Conservation (phyloP, 148 eudicot genomes). For the Vaccinium myrtillus region DNA sequence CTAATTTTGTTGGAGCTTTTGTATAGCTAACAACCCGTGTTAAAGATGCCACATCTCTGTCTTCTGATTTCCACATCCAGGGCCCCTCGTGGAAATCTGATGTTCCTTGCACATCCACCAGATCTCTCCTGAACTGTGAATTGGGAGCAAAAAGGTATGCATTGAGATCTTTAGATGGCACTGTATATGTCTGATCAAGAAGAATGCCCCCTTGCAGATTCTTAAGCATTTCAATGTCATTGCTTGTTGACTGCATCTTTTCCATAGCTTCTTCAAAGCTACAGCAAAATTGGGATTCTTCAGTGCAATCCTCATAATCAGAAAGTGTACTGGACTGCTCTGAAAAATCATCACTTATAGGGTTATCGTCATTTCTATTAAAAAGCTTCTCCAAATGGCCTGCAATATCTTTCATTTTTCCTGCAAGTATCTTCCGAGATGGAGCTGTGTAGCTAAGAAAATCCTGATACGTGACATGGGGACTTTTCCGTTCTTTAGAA, state of each 20-base stretch:
- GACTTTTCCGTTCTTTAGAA: slow-evolving; percentile 34
- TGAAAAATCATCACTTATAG: slow-evolving; percentile 52
- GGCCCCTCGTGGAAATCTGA: slow-evolving; percentile 64
- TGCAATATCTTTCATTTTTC: slow-evolving; percentile 61
- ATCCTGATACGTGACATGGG: slow-evolving; percentile 27
- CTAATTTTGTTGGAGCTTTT: slow-evolving; percentile 62
- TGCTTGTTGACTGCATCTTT: slow-evolving; percentile 44
- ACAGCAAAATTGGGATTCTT: slow-evolving; percentile 35
- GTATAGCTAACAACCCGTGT: slow-evolving; percentile 65
- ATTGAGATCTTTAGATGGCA: slow-evolving; percentile 65
- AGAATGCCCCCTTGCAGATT: slow-evolving; percentile 73
- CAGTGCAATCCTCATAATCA: slow-evolving; percentile 54
- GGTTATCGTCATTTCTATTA: slow-evolving; percentile 51
- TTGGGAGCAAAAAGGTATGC: slow-evolving; percentile 58
- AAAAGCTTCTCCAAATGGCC: slow-evolving; percentile 71
- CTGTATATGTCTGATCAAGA: slow-evolving; percentile 57
- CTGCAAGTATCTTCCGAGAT: slow-evolving; percentile 46
- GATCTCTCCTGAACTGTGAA: slow-evolving; percentile 55
- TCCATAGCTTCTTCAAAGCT: slow-evolving; percentile 68
- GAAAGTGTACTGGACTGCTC: slow-evolving; percentile 52
- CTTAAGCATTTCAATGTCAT: slow-evolving; percentile 56
- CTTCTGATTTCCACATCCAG: slow-evolving; percentile 66
- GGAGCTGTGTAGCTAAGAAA: slow-evolving; percentile 25
- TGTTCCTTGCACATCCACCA: slow-evolving; percentile 62
- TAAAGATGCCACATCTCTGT: slow-evolving; percentile 38